Percentiles rank a stretch among this genome's conserved stretches.
These are phyloP conservation scores for Pythium sukuiense DNA, from an alignment of 352 stramenopile species.

Conservation along the genomic window DNA sequence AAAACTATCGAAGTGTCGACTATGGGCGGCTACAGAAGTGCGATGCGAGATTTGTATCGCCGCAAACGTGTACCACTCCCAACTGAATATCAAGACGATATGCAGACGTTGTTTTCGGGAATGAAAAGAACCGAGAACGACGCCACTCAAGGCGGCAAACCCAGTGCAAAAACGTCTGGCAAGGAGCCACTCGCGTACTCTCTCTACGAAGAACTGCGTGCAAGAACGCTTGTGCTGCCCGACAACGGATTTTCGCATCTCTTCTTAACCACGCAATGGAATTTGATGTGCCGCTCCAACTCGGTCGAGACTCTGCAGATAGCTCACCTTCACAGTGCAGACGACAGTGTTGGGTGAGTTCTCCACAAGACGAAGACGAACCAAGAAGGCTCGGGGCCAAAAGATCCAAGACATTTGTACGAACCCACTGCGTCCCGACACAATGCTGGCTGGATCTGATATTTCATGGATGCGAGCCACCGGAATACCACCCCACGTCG, in stretches of 20 bases:
- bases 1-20: not conserved
- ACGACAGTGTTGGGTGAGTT: constrained; percentile 24
- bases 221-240: not conserved
- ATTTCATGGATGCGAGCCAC: not conserved
- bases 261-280: constrained; percentile 30
- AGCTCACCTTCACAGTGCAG: constrained; percentile 8
- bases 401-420: constrained; percentile 25
- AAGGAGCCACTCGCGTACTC: constrained; percentile 9
- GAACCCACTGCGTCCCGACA: constrained; percentile 4
- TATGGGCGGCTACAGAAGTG: not conserved
- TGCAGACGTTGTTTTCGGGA: not conserved
- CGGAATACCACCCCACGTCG: constrained; percentile 8
- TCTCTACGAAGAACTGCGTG: constrained; percentile 10
- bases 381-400: constrained; percentile 18
- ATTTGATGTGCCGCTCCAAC: constrained; percentile 32
- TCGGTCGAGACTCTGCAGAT: constrained; percentile 25
- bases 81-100: not conserved
- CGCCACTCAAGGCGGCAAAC: not conserved
- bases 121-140: constrained; percentile 3
- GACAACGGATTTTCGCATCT: constrained; percentile 27
- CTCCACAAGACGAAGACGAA: constrained; percentile 31
- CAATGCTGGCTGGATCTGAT: constrained; percentile 16
- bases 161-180: not conserved
- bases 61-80: not conserved
- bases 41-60: not conserved